phyloP scores from a whole-genome alignment of 1,284 basidiomycete species.

The Cryptococcus floricola region DNA sequence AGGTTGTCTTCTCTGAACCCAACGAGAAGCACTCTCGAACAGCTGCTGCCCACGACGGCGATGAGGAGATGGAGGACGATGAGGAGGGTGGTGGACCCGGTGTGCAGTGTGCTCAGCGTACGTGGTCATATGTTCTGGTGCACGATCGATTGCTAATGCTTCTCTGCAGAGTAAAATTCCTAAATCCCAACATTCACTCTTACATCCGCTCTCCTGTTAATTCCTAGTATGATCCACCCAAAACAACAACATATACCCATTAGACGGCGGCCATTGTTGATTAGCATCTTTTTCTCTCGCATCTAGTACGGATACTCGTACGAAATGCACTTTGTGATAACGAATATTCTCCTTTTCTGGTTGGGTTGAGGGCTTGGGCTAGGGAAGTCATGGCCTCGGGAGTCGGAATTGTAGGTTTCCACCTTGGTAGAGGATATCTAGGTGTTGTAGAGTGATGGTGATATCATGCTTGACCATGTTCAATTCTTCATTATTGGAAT shows the following conservation, averaged over 20 bases:
- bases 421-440: background rate
- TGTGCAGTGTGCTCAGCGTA: conserved; percentile 54
- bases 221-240: no score
- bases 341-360: background rate
- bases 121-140: conserved; percentile 18
- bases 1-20: conserved; percentile 78
- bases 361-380: background rate
- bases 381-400: background rate
- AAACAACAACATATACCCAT: background rate
- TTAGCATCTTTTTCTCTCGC: background rate
- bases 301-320: background rate
- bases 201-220: background rate
- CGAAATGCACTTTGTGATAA: background rate
- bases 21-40: conserved; percentile 67
- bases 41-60: conserved; percentile 54
- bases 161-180: conserved; percentile 1
- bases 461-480: background rate
- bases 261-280: background rate
- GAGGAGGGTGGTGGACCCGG: conserved; percentile 44
- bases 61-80: conserved; percentile 71
- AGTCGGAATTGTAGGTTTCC: background rate
- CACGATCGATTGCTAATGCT: background rate
- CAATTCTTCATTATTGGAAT: background rate
- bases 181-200: background rate
- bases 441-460: background rate